Evolutionary conservation across 176 grass and related monocot genomes (phyloP), one percentile per base, ranked within the genome.

Genomic region (Canna indica): DNA sequence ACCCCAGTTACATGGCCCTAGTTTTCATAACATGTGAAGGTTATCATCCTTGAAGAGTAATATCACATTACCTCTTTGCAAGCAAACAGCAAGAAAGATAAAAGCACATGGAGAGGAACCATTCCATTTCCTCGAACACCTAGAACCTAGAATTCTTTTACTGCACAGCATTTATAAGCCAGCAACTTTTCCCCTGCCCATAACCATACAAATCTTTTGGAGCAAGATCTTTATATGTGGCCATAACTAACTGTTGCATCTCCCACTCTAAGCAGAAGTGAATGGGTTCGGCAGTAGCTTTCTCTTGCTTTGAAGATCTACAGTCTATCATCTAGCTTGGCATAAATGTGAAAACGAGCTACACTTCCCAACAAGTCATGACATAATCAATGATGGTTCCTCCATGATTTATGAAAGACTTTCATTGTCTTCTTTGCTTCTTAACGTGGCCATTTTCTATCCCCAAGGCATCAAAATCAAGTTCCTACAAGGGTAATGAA

Each of bases 31-130:
- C 33, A 66, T 66, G 22, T 39, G 63, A 24, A 66, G 33, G 35
- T 8, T 66, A 33, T 38, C 22, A 38, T 66, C 35, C 33, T 39
- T n/a, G 39, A 62, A 39, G 63, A 25, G 34, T 44, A 44, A n/a
- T 24, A 24, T 39, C 63, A 2, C 63, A 66, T 66, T 66, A 41
- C 63, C 22, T n/a, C 2, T 38, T 39, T n/a, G 63, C 63, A 66
- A 66, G 34, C 34, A 38, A 41, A 66, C 63, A 66, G 34, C 33
- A 66, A 66, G 33, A 66, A 66, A 66, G 63, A 66, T 66, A 39
- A 30, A 38, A 66, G 63, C 35, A 41, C 34, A 66, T 66, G 63
- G 34, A 60, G 63, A 66, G 34, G 39, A 14, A 32, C 30, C 10
- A 62, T 62, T 62, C 59, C 59, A 34, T 62, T 62, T 62, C 59